Conservation (phyloP, 176 grass and related monocot genomes). For the Secale cereale region DNA sequence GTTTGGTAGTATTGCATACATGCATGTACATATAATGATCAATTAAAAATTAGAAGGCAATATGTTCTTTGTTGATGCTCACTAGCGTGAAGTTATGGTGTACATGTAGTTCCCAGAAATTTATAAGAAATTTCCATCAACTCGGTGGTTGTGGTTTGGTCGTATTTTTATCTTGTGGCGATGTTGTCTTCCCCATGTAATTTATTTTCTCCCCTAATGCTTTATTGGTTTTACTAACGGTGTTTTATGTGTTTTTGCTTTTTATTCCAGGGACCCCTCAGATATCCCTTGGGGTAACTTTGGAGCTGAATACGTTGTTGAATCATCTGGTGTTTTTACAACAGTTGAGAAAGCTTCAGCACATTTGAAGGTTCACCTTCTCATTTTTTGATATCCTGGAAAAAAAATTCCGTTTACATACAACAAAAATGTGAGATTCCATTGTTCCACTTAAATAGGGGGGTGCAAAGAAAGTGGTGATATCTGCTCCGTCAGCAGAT, state of each 20-base stretch:
- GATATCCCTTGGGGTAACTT: conserved; percentile 77
- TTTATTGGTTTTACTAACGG: conserved; percentile 14
- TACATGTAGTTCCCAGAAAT: neutral
- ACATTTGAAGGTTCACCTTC: conserved; percentile 67
- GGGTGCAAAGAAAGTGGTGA: conserved; percentile 79
- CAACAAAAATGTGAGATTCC: conserved; percentile 7
- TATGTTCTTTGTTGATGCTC: neutral
- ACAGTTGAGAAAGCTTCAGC: conserved; percentile 64
- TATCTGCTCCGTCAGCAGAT: conserved; percentile 81
- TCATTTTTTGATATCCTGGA: neutral
- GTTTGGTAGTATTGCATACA: neutral
- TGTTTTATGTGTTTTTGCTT: neutral
- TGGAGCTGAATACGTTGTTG: conserved; percentile 74
- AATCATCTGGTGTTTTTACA: conserved; percentile 95
- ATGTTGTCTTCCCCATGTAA: neutral
- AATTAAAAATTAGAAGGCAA: neutral
- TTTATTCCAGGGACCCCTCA: conserved; percentile 63
- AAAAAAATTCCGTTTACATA: neutral
- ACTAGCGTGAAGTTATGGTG: neutral
- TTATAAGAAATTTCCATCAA: neutral
- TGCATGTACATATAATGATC: neutral
- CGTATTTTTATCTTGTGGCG: conserved; percentile 4
- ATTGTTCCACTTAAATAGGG: conserved; percentile 31
- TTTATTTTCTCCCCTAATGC: neutral
- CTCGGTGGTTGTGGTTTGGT: neutral